Evolutionary conservation across 495 filamentous ascomycete species (phyloP).

Genomic region (Penicillium nucicola): DNA sequence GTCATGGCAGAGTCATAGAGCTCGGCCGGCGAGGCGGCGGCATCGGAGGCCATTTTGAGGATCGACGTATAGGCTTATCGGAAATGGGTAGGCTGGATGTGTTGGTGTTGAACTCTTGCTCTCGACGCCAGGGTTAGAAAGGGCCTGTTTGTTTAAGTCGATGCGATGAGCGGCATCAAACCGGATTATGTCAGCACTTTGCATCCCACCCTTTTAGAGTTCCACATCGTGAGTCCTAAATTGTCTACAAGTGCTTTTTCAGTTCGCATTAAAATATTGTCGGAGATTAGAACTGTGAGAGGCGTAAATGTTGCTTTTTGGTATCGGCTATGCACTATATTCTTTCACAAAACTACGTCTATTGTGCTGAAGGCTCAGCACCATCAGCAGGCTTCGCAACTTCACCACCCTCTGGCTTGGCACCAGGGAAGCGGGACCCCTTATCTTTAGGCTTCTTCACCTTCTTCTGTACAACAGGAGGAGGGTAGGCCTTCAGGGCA

Average conservation of each 20-base stretch:
- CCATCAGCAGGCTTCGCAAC: background rate
- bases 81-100: background rate
- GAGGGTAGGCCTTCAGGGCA: background rate
- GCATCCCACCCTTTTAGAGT: too few species aligned
- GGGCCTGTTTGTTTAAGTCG: background rate
- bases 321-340: too few species aligned
- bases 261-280: too few species aligned
- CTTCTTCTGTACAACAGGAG: background rate
- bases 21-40: constrained; percentile 47
- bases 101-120: background rate
- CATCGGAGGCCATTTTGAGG: constrained; percentile 44
- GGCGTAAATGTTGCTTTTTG: too few species aligned
- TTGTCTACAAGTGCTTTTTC: too few species aligned
- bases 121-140: background rate
- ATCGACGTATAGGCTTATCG: background rate
- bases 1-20: constrained; percentile 79
- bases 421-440: background rate
- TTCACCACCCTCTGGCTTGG: background rate
- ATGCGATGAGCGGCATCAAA: background rate
- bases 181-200: background rate
- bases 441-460: constrained; percentile 1
- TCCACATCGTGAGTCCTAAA: too few species aligned
- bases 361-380: too few species aligned
- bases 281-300: too few species aligned
- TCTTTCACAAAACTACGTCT: too few species aligned